Base-by-base conservation (phyloP, 768 basidiomycete genomes). In the Rhodotorula diobovata region DNA sequence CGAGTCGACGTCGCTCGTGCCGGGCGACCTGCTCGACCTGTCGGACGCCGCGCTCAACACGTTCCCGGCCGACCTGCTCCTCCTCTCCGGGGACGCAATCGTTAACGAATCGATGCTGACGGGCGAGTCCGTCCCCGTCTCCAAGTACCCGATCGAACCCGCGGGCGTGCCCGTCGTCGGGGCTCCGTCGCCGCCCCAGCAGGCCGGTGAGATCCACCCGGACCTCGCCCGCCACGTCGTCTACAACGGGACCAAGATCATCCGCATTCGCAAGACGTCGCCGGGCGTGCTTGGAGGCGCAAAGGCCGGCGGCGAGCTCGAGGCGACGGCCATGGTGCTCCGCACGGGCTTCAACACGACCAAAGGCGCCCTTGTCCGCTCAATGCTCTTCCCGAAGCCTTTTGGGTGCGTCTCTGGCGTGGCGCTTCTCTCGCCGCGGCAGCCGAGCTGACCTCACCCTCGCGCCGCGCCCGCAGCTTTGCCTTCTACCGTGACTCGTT, bases 91-190 rank as follows among this genome's bases (percentile, higher is more conserved):
- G 2, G 96, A 99, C 80, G 93, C 93, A 3, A 95, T 99, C 68
- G 89, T 98, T 61, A 98, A 98, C 79, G 96, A 99, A 82, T 95
- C 93, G 72, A 98, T 99, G 96, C 86, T 99, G 34, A 98, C 96
- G 0, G 96, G 96, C 21, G 96, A 99, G 81, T 96, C 93, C 73
- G 91, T 99, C 0, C 96, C 96, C 4, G 92, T 99, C 62, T 90
- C 90, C 79, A 99, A 99, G 79, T 81, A 86, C 30, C 89, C 94
- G 0, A 85, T 89, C 68, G 92, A 88, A 77, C 89, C 92, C 74
- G 88, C 88, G 37, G 88, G 88, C 63, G 83, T 97, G 53, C 79
- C 41, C n/a, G 43, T 50, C 28, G 57, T 78, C 61, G 61, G 64
- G 32, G 45, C 54, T 84, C 82, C 73, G 93, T 90, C 91, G 85